These are phyloP conservation scores for Fusarium coffeatum DNA, from an alignment of 2,329 filamentous ascomycete species.

Conservation along the genomic window DNA sequence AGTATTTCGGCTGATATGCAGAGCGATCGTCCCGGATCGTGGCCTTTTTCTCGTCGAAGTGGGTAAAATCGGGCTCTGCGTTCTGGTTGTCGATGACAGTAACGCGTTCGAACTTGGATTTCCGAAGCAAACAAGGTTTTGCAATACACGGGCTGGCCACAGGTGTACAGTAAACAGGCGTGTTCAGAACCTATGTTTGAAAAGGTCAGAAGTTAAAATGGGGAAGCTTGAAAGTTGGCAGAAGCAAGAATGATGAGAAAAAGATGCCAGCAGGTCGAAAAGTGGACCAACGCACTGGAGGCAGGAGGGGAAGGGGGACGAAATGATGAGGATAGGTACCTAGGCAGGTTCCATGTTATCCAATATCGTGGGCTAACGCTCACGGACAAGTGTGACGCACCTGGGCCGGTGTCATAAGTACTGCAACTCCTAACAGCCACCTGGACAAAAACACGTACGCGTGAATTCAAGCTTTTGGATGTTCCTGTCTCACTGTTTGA, in stretches of 20 bases:
- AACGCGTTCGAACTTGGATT: neutral
- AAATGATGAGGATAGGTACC: neutral
- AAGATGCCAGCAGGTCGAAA: constrained; percentile 34
- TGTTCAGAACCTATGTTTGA: neutral
- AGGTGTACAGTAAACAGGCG: neutral
- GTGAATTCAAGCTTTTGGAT: neutral
- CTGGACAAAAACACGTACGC: neutral
- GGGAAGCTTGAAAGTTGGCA: constrained; percentile 18
- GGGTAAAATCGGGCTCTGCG: constrained; percentile 24
- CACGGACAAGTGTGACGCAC: neutral
- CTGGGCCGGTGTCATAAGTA: neutral
- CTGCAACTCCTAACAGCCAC: neutral
- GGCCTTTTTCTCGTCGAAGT: constrained; percentile 32
- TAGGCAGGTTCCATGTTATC: neutral
- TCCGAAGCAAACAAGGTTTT: neutral
- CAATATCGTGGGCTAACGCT: neutral
- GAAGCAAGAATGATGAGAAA: constrained; percentile 23
- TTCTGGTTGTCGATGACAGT: constrained; percentile 2
- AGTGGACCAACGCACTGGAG: constrained; percentile 24
- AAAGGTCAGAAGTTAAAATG: constrained; percentile 1
- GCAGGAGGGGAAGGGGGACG: constrained; percentile 8
- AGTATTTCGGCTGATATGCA: constrained; percentile 11
- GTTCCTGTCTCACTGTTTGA: constrained; percentile 10
- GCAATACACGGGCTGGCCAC: neutral
- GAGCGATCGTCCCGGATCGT: constrained; percentile 26